These are phyloP conservation scores for Magnolia kwangsiensis DNA, from an alignment of 164 flowering plant species.

Conservation along the genomic window DNA sequence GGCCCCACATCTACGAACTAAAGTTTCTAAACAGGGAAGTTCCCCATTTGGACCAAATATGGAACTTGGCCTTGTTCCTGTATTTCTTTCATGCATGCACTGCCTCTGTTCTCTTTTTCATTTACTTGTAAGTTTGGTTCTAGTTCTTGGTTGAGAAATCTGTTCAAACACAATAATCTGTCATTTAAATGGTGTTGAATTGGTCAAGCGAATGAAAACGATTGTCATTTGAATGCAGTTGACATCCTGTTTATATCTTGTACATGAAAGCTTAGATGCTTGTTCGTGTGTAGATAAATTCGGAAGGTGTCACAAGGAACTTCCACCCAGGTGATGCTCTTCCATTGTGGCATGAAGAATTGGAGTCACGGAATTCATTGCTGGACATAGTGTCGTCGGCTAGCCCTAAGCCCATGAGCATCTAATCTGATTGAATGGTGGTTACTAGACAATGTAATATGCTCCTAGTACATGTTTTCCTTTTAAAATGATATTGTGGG, in stretches of 20 bases:
- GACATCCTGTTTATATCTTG: no score
- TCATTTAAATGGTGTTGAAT: background rate
- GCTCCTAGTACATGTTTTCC: no score
- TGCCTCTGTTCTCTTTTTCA: no score
- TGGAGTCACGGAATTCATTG: slow-evolving; percentile 71
- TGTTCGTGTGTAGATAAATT: slow-evolving; percentile 58
- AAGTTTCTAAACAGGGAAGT: no score
- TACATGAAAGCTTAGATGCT: no score
- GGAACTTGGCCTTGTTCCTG: no score
- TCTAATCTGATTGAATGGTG: slow-evolving; percentile 1
- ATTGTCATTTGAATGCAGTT: no score
- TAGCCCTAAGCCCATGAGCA: slow-evolving; percentile 68
- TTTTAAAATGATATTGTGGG: no score
- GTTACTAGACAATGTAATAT: no score
- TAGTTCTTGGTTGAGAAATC: background rate
- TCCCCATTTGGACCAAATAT: no score
- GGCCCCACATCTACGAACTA: no score
- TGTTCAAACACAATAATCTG: background rate
- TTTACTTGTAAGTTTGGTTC: background rate
- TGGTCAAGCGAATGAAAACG: background rate
- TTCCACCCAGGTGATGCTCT: slow-evolving; percentile 76
- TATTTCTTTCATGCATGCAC: no score
- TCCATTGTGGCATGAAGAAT: slow-evolving; percentile 92
- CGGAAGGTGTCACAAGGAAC: slow-evolving; percentile 80
- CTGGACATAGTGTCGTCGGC: slow-evolving; percentile 51